A percentile compares a stretch with the other conserved stretches of the same genome.
Evolutionary conservation across 257 asterid genomes (phyloP).

Genomic region (Asclepias syriaca): DNA sequence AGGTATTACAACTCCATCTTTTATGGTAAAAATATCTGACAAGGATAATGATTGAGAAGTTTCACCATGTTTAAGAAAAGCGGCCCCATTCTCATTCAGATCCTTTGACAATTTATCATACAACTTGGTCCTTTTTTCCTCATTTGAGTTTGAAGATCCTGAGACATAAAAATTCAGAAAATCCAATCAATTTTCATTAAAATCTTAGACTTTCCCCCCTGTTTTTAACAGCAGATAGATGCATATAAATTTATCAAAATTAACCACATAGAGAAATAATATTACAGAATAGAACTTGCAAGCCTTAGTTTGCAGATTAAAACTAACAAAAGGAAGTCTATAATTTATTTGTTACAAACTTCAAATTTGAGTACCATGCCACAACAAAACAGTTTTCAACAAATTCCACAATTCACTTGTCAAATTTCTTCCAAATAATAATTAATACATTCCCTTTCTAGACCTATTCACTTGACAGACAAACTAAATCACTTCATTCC

Average conservation of each 20-base stretch:
- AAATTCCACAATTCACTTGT: neutral
- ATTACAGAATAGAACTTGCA: neutral
- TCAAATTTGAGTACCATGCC: neutral
- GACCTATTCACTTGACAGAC: too few relatives aligned
- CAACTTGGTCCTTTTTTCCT: conserved; percentile 60
- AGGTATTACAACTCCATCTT: conserved; percentile 62
- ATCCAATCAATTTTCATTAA: neutral
- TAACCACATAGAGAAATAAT: neutral
- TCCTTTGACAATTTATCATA: conserved; percentile 74
- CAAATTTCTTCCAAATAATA: neutral
- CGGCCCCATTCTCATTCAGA: conserved; percentile 77
- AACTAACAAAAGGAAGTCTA: neutral
- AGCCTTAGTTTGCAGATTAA: neutral
- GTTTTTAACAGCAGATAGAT: neutral
- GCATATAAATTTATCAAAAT: neutral
- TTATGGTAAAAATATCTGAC: conserved; percentile 65
- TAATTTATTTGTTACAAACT: neutral
- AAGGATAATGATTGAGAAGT: conserved; percentile 86
- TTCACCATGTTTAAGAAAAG: conserved; percentile 73
- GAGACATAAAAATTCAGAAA: conserved; percentile 16
- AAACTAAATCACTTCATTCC: neutral
- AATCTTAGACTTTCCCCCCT: neutral
- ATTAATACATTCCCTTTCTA: neutral
- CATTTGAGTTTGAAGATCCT: conserved; percentile 41
- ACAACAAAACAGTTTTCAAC: neutral